Base-by-base conservation (phyloP, 2,329 filamentous ascomycete genomes). In the Xenosphaeropsis pyriputrescens region DNA sequence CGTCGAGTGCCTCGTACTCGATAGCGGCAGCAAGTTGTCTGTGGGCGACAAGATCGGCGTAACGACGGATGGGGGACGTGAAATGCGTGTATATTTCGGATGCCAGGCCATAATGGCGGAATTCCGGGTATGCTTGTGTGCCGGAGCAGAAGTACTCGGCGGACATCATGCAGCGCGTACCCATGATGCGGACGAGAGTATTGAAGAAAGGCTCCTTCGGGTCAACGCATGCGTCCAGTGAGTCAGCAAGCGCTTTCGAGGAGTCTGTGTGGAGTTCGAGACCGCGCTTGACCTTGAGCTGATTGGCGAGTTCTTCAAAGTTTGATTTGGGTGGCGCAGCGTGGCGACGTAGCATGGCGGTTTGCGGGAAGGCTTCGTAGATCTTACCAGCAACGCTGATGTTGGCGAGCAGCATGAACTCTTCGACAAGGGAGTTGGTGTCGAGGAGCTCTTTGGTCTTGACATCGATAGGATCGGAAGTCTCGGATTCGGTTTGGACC, bases 401-500 rank as follows among this genome's bases (percentile, higher is more conserved):
- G 62, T 98, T 98, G 67, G 91, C 93, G 57, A 96, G 82, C 54
- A 98, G 68, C 91, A 98, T 98, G 68, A 98, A 96, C 57, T 98
- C 91, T 56, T 98, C 91, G 18, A 98, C 93, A 5, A 98, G 73
- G 16, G 89, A 95, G 64, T 96, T 98, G 38, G 91, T 98, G 53
- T 91, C 88, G 29, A 98, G 76, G 37, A 88, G 75, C 50, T 88
- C 72, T 62, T 98, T 98, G 5, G 88, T 93, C 66, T 96, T 86
- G 48, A 98, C 85, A 51, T 96, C 91, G 39, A 94, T 80, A 1
- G 91, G 89, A 54, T 96, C 91, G 1, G 88, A 93, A 1, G 89
- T 93, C 60, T 98, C 91, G 7, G 84, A 93, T 56, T 95, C 89
- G 52, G 84, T 83, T 58, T 95, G 85, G 19, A 98, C 85, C 57